These are phyloP conservation scores for Syncephalis fuscata DNA, from an alignment of 371 early-diverging fungal species.

Conservation along the genomic window DNA sequence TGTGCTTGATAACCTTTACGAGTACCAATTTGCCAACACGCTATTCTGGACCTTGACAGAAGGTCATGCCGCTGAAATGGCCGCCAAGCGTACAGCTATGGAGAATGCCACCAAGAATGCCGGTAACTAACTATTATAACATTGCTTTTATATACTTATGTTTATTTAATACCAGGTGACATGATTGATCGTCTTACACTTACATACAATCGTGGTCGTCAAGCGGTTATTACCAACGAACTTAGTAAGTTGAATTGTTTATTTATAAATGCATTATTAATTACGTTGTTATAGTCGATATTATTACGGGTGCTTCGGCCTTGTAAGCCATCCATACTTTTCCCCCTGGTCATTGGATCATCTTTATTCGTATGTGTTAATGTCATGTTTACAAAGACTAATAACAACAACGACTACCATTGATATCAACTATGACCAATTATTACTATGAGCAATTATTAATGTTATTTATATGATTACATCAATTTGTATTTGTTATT, in stretches of 20 bases:
- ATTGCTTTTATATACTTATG: background rate
- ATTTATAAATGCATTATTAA: too few species aligned
- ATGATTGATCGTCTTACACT: conserved; percentile 59
- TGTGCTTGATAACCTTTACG: conserved; percentile 72
- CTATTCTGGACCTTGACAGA: conserved; percentile 92
- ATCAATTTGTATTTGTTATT: too few species aligned
- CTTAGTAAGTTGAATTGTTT: conserved; percentile 58
- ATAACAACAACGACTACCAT: too few species aligned
- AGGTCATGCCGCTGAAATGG: conserved; percentile 94
- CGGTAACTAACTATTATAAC: conserved; percentile 21
- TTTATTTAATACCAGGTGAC: conserved; percentile 18
- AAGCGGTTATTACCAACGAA: conserved; percentile 95
- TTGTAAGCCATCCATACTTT: conserved; percentile 41
- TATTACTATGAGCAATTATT: too few species aligned
- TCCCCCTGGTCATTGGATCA: too few species aligned
- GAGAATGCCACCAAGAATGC: conserved; percentile 99
- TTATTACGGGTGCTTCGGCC: conserved; percentile 90
- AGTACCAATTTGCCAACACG: conserved; percentile 87
- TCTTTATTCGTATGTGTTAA: too few species aligned
- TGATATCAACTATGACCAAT: too few species aligned
- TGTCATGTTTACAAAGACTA: too few species aligned
- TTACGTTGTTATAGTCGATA: conserved; percentile 32
- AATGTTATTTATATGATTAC: too few species aligned
- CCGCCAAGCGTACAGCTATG: conserved; percentile 96
- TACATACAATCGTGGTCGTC: conserved; percentile 89